Percentiles rank a stretch among this genome's conserved stretches.
Evolutionary conservation across 75 land plant genomes (phyloP).

Genomic region (Cunninghamia lanceolata): DNA sequence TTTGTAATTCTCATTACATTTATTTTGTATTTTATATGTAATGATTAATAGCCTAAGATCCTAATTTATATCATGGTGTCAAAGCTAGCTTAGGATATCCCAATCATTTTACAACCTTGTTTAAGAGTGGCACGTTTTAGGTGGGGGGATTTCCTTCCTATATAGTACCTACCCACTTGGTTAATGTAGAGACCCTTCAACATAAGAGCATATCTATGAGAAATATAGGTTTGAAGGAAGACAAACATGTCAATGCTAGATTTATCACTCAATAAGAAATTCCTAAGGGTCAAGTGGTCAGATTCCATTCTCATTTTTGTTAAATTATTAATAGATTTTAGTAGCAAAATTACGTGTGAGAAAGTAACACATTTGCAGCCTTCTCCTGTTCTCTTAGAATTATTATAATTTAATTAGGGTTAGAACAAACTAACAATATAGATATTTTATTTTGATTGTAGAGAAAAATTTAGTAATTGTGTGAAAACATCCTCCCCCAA

Average conservation of each 20-base stretch:
- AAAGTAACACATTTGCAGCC: neutral
- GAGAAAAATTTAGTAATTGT: neutral
- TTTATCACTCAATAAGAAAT: constrained; percentile 8
- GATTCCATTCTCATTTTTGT: neutral
- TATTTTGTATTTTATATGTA: too few species aligned
- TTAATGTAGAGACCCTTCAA: neutral
- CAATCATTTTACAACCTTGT: too few species aligned
- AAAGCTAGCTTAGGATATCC: too few species aligned
- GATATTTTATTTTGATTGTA: neutral
- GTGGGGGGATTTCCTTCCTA: neutral
- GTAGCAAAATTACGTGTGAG: neutral
- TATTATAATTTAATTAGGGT: neutral
- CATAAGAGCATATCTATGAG: neutral
- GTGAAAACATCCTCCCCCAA: neutral
- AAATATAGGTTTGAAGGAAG: neutral
- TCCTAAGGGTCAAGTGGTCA: neutral
- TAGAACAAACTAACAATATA: neutral
- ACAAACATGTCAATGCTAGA: neutral
- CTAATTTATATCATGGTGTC: too few species aligned
- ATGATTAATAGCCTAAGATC: too few species aligned
- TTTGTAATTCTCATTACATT: too few species aligned
- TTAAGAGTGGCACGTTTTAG: too few species aligned
- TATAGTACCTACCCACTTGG: neutral
- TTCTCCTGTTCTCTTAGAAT: neutral
- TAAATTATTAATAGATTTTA: too few species aligned